Conservation (phyloP, 345 rosid species). For the Salix purpurea region DNA sequence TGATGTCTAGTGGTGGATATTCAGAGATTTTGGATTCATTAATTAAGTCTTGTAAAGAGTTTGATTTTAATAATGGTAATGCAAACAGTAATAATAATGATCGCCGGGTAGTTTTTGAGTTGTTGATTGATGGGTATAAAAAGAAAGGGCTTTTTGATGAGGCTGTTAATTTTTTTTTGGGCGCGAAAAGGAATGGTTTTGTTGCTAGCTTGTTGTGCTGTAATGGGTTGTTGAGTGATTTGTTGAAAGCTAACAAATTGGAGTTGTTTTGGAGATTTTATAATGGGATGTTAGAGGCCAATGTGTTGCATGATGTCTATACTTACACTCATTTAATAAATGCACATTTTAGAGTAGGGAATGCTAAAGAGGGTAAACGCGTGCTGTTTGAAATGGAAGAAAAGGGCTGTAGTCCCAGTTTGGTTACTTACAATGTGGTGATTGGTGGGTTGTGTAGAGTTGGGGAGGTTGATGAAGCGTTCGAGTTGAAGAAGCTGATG, state of each 20-base stretch:
- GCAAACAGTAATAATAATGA: not conserved
- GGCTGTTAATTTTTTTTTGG: slow-evolving; percentile 44
- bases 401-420: slow-evolving; percentile 40
- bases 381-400: slow-evolving; percentile 48
- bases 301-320: slow-evolving; percentile 46
- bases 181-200: slow-evolving; percentile 26
- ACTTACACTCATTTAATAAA: slow-evolving; percentile 47
- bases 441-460: slow-evolving; percentile 50
- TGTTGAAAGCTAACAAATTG: slow-evolving; percentile 44
- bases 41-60: slow-evolving; percentile 35
- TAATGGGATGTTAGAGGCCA: slow-evolving; percentile 44
- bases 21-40: slow-evolving; percentile 50
- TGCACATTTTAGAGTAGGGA: slow-evolving; percentile 57
- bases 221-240: slow-evolving; percentile 55
- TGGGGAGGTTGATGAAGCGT: slow-evolving; percentile 54
- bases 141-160: slow-evolving; percentile 45
- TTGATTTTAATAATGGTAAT: slow-evolving; percentile 15
- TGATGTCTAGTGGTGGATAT: slow-evolving; percentile 26
- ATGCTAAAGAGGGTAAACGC: slow-evolving; percentile 37
- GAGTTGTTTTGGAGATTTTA: slow-evolving; percentile 64
- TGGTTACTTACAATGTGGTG: slow-evolving; percentile 49
- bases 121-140: slow-evolving; percentile 52
- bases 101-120: slow-evolving; percentile 34
- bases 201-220: slow-evolving; percentile 43
- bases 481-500: slow-evolving; percentile 46